These are phyloP conservation scores for Hypoxylon sp. DNA, from an alignment of 2,329 filamentous ascomycete genomes.

Conservation along the genomic window DNA sequence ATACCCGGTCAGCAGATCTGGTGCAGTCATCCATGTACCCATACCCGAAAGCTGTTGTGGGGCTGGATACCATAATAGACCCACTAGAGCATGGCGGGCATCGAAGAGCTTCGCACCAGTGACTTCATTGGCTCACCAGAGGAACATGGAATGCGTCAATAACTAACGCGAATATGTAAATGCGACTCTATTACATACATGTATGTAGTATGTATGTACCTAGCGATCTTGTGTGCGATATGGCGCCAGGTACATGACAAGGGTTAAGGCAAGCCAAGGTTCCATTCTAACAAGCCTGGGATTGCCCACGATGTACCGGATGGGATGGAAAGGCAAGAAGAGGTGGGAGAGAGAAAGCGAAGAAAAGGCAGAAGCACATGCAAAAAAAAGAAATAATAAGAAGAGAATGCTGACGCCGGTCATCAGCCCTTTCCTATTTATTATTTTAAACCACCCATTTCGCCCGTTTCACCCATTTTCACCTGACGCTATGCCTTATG, in stretches of 20 bases:
- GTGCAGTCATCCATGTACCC: constrained; percentile 38
- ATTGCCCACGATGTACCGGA: neutral
- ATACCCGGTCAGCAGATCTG: constrained; percentile 24
- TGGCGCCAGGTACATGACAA: constrained; percentile 24
- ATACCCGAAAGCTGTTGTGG: constrained; percentile 22
- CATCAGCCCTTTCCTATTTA: constrained; percentile 29
- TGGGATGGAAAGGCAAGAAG: neutral
- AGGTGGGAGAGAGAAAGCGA: neutral
- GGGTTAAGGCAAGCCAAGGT: constrained; percentile 16
- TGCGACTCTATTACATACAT: constrained; percentile 29
- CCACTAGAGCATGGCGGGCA: constrained; percentile 31
- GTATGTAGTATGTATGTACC: constrained; percentile 25
- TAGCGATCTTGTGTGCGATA: constrained; percentile 17
- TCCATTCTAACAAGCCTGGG: neutral
- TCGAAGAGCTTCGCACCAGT: constrained; percentile 26
- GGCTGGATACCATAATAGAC: constrained; percentile 24
- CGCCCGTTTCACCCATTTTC: constrained; percentile 24
- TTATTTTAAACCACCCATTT: constrained; percentile 29
- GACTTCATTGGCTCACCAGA: constrained; percentile 40
- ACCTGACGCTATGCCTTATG: constrained; percentile 27
- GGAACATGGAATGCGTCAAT: constrained; percentile 43
- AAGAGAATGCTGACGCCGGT: constrained; percentile 24
- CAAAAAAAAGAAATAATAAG: constrained; percentile 27
- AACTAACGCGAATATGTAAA: constrained; percentile 31
- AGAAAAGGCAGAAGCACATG: constrained; percentile 39